Percentiles rank a stretch among this genome's conserved stretches.
Evolutionary conservation across 2,329 filamentous ascomycete species (phyloP).

Genomic region (Nothopassalora personata): DNA sequence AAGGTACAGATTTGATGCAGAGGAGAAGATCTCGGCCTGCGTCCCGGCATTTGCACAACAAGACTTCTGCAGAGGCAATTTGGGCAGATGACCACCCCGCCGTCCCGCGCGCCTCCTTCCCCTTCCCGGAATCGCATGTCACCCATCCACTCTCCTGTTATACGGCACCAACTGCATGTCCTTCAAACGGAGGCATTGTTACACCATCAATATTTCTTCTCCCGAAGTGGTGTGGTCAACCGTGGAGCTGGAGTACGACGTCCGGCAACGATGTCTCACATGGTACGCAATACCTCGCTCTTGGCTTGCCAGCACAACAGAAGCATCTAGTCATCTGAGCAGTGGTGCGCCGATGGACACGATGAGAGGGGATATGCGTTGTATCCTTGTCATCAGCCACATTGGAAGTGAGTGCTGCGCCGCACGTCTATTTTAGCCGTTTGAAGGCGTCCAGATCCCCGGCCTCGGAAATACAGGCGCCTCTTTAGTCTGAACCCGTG

Average conservation of each 20-base stretch:
- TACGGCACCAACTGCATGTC: too few species aligned
- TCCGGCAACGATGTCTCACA: background rate
- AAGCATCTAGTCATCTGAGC: background rate
- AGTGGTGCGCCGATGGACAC: background rate
- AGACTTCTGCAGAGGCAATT: background rate
- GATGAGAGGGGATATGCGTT: background rate
- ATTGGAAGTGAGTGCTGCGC: background rate
- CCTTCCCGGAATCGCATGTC: background rate
- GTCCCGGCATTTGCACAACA: background rate
- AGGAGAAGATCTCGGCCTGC: background rate
- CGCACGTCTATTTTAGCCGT: conserved; percentile 1
- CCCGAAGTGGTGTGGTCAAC: background rate
- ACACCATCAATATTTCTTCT: background rate
- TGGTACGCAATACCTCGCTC: background rate
- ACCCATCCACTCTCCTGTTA: background rate
- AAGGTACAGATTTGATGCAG: too few species aligned
- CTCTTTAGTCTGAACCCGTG: conserved; percentile 4
- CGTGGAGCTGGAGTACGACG: conserved; percentile 3
- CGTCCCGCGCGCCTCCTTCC: background rate
- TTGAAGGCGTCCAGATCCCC: background rate
- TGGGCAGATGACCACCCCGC: background rate
- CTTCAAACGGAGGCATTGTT: too few species aligned
- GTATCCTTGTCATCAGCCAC: background rate
- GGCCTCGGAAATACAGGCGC: conserved; percentile 1
- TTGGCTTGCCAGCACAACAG: background rate